Conservation (phyloP, 768 basidiomycete genomes). For the Suillus lakei region DNA sequence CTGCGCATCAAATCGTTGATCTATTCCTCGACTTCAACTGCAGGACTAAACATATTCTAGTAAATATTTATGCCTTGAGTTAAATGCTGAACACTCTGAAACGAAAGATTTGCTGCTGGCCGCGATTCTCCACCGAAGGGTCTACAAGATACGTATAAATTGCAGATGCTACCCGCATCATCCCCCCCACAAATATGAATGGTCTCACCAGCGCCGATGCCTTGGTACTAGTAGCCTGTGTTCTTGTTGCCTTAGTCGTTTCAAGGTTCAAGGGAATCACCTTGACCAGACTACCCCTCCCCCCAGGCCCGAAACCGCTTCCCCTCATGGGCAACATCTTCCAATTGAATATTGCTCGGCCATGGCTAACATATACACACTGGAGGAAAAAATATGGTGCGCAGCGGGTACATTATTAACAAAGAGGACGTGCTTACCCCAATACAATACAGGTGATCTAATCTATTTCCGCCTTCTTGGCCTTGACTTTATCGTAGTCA, state of each 20-base stretch:
- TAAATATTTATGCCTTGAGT: background rate
- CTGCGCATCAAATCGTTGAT: conserved; percentile 4
- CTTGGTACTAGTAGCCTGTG: background rate
- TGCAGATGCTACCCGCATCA: background rate
- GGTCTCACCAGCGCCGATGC: background rate
- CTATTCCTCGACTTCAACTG: background rate
- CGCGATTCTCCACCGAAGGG: background rate
- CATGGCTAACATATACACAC: conserved; percentile 40
- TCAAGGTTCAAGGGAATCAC: background rate
- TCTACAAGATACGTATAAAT: background rate
- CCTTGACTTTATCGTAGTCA: conserved; percentile 30
- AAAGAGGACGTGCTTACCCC: conserved; percentile 1
- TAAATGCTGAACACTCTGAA: background rate
- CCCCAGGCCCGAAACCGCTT: conserved; percentile 36
- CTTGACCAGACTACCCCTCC: conserved; percentile 23
- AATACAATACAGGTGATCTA: conserved; percentile 22
- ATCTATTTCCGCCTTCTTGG: conserved; percentile 26
- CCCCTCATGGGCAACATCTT: conserved; percentile 34
- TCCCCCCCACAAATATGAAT: background rate
- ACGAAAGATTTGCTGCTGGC: background rate
- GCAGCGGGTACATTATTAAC: background rate
- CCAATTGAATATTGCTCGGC: conserved; percentile 30
- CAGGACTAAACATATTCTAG: background rate
- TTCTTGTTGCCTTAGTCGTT: background rate
- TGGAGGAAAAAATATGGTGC: conserved; percentile 39